Percentiles rank a stretch among this genome's conserved stretches.
These are phyloP conservation scores for Macadamia integrifolia DNA, from an alignment of 164 flowering plant genomes.

Conservation along the genomic window DNA sequence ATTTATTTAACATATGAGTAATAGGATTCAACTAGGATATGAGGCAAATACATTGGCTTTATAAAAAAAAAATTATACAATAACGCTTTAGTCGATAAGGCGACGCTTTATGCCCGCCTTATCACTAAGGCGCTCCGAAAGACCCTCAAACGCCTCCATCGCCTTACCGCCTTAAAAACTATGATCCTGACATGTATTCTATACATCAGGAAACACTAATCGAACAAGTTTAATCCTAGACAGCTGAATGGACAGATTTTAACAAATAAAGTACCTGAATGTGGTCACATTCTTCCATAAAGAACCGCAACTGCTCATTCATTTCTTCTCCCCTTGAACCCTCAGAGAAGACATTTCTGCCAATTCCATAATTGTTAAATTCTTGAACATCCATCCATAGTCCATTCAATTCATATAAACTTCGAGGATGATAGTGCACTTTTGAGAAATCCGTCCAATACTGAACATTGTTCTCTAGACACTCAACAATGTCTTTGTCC, in stretches of 20 bases:
- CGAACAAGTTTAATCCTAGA: background rate
- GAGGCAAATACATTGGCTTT: too few species aligned
- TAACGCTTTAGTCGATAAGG: too few species aligned
- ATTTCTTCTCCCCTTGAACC: slow-evolving; percentile 66
- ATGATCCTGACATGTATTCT: background rate
- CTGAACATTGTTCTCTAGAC: slow-evolving; percentile 55
- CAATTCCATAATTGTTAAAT: slow-evolving; percentile 73
- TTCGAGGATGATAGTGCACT: slow-evolving; percentile 89
- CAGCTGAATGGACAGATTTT: background rate
- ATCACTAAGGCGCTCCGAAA: too few species aligned
- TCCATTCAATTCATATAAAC: slow-evolving; percentile 71
- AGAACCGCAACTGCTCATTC: slow-evolving; percentile 77
- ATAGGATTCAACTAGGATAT: too few species aligned
- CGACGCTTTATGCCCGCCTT: too few species aligned
- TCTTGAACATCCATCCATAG: slow-evolving; percentile 49
- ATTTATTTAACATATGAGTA: too few species aligned
- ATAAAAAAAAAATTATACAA: too few species aligned
- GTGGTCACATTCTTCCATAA: slow-evolving; percentile 92
- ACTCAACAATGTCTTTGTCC: slow-evolving; percentile 62
- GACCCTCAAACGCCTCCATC: too few species aligned
- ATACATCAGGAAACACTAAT: background rate
- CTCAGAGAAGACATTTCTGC: slow-evolving; percentile 60
- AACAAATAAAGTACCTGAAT: slow-evolving; percentile 52
- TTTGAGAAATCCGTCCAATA: slow-evolving; percentile 96
- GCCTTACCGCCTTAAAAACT: too few species aligned